Evolutionary conservation across 2,329 filamentous ascomycete species (phyloP), one percentile per base, ranked within the genome.

Genomic region (Elsinoe necatrix): DNA sequence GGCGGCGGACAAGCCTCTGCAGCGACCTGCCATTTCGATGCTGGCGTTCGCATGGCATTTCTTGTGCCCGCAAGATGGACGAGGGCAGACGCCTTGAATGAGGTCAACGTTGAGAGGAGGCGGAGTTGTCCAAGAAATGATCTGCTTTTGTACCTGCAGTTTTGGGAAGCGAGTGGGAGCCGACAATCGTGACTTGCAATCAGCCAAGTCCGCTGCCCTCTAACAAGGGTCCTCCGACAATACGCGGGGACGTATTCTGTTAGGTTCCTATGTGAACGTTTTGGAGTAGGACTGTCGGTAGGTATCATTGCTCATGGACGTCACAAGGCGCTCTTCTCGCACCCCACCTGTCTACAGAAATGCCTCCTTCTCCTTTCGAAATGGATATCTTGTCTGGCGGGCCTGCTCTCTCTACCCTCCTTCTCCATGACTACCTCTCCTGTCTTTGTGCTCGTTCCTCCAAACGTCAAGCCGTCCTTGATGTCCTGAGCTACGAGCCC

Each of bases 301-400:
- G n/a, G n/a, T n/a, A n/a, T 21, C 41, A 45, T 12, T 3, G 23
- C 20, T 27, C 21, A n/a, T 25, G 18, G 20, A 14, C 41, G 16
- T 54, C 50, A 55, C 11, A 55, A n/a, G 9, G 52, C 52, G 41
- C 52, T 55, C 54, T 56, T 45, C 37, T 45, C 41, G 48, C 54
- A 56, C 14, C 54, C 41, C 18, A 20, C 16, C 20, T 56, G 54
- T 21, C 54, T n/a, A 25, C 54, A 56, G 20, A 56, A 56, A 45
- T 56, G 54, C 41, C 54, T 56, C 16, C 54, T 42, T 25, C 54
- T 56, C 6, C n/a, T 35, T 14, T 37, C 54, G 25, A 56, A 56
- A 18, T 56, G 21, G 20, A 56, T 35, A 37, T 39, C 42, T 39
- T 56, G 54, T 37, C 42, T 56, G n/a, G 39, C 54, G 11, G 54